These are phyloP conservation scores for Chrysosporium queenslandicum DNA, from an alignment of 2,329 filamentous ascomycete species.

Conservation along the genomic window DNA sequence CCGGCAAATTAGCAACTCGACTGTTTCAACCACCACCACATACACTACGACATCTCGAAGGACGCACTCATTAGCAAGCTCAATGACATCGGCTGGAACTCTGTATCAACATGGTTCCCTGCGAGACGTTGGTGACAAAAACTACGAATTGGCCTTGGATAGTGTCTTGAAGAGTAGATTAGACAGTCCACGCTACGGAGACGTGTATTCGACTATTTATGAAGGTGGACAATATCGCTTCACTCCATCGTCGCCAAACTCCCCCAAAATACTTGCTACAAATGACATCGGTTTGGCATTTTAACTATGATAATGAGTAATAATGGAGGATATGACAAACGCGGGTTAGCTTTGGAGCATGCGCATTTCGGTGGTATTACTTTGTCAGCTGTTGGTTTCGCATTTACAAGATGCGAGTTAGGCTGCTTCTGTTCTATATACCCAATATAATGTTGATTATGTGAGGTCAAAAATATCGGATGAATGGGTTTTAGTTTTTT, in stretches of 20 bases:
- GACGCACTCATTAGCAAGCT: conserved; percentile 27
- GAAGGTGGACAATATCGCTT: conserved; percentile 20
- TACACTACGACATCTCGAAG: conserved; percentile 18
- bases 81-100: conserved; percentile 18
- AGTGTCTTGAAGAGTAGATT: conserved; percentile 10
- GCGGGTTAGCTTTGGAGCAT: background rate
- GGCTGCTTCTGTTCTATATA: background rate
- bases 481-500: too few relatives aligned
- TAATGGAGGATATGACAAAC: background rate
- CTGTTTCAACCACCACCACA: conserved; percentile 24
- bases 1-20: conserved; percentile 31
- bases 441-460: background rate
- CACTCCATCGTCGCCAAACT: background rate
- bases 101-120: conserved; percentile 15
- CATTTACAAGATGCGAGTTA: background rate
- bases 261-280: conserved; percentile 8
- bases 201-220: conserved; percentile 21
- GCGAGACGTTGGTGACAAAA: conserved; percentile 18
- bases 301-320: conserved; percentile 14
- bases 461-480: background rate
- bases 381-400: background rate
- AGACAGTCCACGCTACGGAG: conserved; percentile 12
- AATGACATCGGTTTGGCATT: conserved; percentile 27
- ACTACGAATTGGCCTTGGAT: conserved; percentile 16
- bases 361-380: background rate